These are phyloP conservation scores for Dothistroma pini DNA, from an alignment of 2,329 filamentous ascomycete genomes.

Conservation along the genomic window DNA sequence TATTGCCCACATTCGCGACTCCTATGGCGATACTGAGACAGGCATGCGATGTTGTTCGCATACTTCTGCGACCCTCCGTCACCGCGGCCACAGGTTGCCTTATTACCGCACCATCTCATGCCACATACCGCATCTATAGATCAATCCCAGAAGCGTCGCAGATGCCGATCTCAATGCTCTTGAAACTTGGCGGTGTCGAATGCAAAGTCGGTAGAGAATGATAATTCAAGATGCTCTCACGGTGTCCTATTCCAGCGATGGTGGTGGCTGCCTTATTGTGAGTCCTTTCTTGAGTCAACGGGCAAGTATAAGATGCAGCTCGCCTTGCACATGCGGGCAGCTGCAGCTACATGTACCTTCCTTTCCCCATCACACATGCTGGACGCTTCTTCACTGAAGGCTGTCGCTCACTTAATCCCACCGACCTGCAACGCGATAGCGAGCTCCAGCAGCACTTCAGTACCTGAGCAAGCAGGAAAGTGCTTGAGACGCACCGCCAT, in stretches of 20 bases:
- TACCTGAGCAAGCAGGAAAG: background rate
- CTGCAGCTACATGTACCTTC: background rate
- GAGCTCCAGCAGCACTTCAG: background rate
- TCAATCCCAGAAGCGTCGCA: no score
- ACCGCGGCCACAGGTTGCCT: no score
- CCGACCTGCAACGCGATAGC: background rate
- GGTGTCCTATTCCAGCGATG: background rate
- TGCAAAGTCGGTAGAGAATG: no score
- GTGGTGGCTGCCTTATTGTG: background rate
- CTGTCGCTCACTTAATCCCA: background rate
- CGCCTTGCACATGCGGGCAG: background rate
- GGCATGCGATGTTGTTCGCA: no score
- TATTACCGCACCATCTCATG: no score
- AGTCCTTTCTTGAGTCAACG: background rate
- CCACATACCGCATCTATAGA: no score
- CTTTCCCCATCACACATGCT: background rate
- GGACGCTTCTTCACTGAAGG: background rate
- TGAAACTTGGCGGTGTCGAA: no score
- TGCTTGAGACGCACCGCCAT: background rate
- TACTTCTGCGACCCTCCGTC: no score
- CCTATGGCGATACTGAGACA: no score
- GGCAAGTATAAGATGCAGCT: background rate
- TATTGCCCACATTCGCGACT: no score
- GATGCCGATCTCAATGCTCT: no score
- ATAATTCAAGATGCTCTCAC: background rate